phyloP scores from a whole-genome alignment of 2,329 filamentous ascomycete genomes.

The Neofusicoccum ribis region DNA sequence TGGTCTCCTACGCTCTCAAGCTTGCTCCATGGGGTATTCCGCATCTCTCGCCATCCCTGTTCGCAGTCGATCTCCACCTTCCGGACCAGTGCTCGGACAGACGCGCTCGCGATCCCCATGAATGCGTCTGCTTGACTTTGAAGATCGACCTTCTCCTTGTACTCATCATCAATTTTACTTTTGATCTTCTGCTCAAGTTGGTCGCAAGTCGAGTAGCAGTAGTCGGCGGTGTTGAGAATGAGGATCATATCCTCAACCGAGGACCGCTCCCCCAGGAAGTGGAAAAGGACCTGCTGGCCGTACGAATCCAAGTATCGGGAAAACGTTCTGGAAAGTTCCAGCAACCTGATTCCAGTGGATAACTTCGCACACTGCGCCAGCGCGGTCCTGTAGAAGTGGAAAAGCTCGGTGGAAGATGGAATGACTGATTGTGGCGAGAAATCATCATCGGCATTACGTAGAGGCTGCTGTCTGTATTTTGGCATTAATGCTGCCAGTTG shows the following conservation, averaged over 20 bases:
- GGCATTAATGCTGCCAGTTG: constrained; percentile 82
- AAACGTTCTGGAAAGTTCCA: constrained; percentile 82
- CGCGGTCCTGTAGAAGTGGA: constrained; percentile 93
- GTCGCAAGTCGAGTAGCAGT: constrained; percentile 90
- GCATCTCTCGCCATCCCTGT: constrained; percentile 93
- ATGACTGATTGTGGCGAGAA: constrained; percentile 90
- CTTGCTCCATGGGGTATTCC: constrained; percentile 89
- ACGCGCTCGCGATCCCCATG: constrained; percentile 87
- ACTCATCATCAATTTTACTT: constrained; percentile 78
- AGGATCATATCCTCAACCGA: constrained; percentile 76
- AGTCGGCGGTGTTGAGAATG: constrained; percentile 94
- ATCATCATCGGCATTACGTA: constrained; percentile 82
- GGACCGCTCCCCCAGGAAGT: constrained; percentile 64
- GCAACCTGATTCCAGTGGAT: constrained; percentile 81
- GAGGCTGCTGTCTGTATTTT: constrained; percentile 79
- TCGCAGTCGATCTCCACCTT: constrained; percentile 82
- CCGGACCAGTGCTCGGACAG: constrained; percentile 79
- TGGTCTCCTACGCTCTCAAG: constrained; percentile 93
- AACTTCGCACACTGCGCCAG: constrained; percentile 94
- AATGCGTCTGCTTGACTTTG: constrained; percentile 94
- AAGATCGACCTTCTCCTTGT: constrained; percentile 74
- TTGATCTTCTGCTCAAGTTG: constrained; percentile 95
- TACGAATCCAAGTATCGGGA: constrained; percentile 95
- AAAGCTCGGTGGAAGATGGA: constrained; percentile 90
- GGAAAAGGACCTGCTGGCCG: constrained; percentile 84